Conservation (phyloP, 148 eudicot genomes). For the Chenopodium formosanum region DNA sequence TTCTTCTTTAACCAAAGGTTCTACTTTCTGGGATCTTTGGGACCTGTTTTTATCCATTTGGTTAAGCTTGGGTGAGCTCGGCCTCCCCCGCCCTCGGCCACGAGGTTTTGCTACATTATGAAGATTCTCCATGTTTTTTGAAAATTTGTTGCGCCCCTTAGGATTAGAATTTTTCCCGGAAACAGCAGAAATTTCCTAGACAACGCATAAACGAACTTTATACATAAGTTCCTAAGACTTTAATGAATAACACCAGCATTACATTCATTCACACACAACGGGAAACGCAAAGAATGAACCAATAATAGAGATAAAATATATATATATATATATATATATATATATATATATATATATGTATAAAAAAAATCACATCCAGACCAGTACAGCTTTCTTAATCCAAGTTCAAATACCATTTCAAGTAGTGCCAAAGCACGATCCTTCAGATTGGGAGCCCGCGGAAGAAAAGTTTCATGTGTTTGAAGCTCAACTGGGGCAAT, state of each 20-base stretch:
- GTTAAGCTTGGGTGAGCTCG: slow-evolving; percentile 39
- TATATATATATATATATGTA: too few relatives aligned
- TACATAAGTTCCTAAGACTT: background rate
- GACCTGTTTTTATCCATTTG: slow-evolving; percentile 45
- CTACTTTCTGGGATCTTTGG: slow-evolving; percentile 54
- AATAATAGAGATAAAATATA: background rate
- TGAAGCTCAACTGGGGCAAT: slow-evolving; percentile 99
- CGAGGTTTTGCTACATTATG: slow-evolving; percentile 38
- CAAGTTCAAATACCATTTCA: slow-evolving; percentile 61
- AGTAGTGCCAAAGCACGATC: slow-evolving; percentile 94
- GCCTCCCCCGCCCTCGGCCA: slow-evolving; percentile 56
- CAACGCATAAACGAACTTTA: background rate
- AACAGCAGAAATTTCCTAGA: slow-evolving; percentile 76
- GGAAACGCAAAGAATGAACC: too few relatives aligned
- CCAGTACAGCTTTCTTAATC: background rate
- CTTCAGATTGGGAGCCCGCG: slow-evolving; percentile 98
- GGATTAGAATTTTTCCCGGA: slow-evolving; percentile 55
- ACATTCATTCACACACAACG: background rate
- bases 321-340: too few relatives aligned
- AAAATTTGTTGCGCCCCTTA: slow-evolving; percentile 68
- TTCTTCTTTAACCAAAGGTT: slow-evolving; percentile 90
- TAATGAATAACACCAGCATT: background rate
- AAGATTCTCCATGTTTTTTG: slow-evolving; percentile 48
- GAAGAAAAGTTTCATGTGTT: slow-evolving; percentile 96
- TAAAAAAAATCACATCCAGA: background rate